Conservation (phyloP, 805 yeast genomes). For the Nakazawaea populi region DNA sequence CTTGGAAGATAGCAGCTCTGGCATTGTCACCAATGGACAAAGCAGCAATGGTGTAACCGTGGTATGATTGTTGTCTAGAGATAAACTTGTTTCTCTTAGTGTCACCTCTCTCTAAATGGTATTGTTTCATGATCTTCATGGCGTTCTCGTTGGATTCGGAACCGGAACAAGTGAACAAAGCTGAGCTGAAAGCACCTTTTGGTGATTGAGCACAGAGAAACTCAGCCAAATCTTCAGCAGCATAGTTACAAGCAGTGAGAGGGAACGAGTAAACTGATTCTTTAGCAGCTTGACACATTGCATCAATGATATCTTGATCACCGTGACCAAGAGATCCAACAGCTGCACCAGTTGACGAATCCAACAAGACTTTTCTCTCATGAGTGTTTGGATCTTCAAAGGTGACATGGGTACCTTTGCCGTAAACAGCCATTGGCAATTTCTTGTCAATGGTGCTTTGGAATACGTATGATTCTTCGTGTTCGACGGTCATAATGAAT, state of each 20-base stretch:
- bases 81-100: conserved; percentile 29
- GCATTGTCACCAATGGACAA: conserved; percentile 31
- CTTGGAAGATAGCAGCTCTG: conserved; percentile 26
- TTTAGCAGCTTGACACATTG: conserved; percentile 25
- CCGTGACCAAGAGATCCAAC: conserved; percentile 34
- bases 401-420: conserved; percentile 31
- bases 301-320: conserved; percentile 26
- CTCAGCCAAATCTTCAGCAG: conserved; percentile 29
- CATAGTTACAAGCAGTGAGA: conserved; percentile 21
- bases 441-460: conserved; percentile 33
- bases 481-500: conserved; percentile 20
- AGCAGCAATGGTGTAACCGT: conserved; percentile 41
- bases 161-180: conserved; percentile 53
- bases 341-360: conserved; percentile 37
- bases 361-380: conserved; percentile 24
- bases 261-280: conserved; percentile 27
- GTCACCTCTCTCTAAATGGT: conserved; percentile 30
- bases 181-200: conserved; percentile 34
- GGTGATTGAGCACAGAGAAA: conserved; percentile 39
- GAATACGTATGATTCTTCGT: conserved; percentile 32
- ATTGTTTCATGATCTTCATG: conserved; percentile 50
- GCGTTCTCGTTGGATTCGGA: conserved; percentile 75
- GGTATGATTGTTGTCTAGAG: conserved; percentile 36
- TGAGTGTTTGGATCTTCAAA: conserved; percentile 31
- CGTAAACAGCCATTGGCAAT: conserved; percentile 33